phyloP scores from a whole-genome alignment of 352 stramenopile species.

The Globisporangium ultimum region DNA sequence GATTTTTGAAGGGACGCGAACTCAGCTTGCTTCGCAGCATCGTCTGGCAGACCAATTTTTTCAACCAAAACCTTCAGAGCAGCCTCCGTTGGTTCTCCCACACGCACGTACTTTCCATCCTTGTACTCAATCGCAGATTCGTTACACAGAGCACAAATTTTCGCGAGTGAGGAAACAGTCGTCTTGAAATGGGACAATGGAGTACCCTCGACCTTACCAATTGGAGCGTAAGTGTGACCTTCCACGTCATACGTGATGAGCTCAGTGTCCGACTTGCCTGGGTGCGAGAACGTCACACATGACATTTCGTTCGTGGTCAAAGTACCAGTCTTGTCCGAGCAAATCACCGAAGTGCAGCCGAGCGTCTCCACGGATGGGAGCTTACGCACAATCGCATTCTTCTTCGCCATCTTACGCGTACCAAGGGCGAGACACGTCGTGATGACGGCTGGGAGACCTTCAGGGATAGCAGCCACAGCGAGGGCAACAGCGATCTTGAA shows the following conservation, averaged over 20 bases:
- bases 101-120: slow-evolving; percentile 84
- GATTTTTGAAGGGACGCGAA: slow-evolving; percentile 50
- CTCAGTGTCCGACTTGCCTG: slow-evolving; percentile 59
- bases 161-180: slow-evolving; percentile 75
- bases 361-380: slow-evolving; percentile 97
- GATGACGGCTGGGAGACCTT: slow-evolving; percentile 98
- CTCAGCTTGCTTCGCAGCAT: slow-evolving; percentile 60
- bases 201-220: slow-evolving; percentile 65
- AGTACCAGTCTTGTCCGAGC: slow-evolving; percentile 93
- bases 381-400: slow-evolving; percentile 98
- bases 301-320: slow-evolving; percentile 99
- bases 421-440: slow-evolving; percentile 96
- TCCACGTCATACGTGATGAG: slow-evolving; percentile 90
- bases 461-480: slow-evolving; percentile 98
- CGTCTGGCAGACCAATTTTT: slow-evolving; percentile 91
- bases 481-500: slow-evolving; percentile 99
- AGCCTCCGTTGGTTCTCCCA: slow-evolving; percentile 97
- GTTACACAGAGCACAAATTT: slow-evolving; percentile 96
- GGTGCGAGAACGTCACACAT: slow-evolving; percentile 75
- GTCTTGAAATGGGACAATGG: slow-evolving; percentile 63
- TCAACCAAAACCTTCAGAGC: slow-evolving; percentile 93
- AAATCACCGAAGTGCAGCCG: slow-evolving; percentile 95
- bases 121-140: slow-evolving; percentile 92
- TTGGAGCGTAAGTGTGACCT: slow-evolving; percentile 92
- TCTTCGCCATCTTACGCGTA: slow-evolving; percentile 96